Conservation (phyloP, 352 stramenopile genomes). For the Peronospora belbahrii region DNA sequence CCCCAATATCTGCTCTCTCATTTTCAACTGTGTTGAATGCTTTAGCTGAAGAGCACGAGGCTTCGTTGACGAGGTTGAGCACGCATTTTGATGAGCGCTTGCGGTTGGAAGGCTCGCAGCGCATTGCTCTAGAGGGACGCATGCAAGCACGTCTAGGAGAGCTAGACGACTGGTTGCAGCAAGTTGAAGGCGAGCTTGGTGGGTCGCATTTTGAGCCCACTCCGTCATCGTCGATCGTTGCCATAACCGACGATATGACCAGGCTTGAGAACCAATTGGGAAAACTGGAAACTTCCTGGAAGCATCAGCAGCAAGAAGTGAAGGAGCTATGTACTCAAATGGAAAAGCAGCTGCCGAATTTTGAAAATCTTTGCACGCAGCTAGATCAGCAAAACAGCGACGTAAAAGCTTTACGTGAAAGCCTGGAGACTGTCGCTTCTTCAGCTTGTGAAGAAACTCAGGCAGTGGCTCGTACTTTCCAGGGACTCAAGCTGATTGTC, state of each 20-base stretch:
- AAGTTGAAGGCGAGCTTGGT: conserved; percentile 58
- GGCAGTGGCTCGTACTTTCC: conserved; percentile 37
- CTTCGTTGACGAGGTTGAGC: conserved; percentile 51
- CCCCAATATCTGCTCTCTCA: conserved; percentile 20
- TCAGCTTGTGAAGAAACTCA: conserved; percentile 37
- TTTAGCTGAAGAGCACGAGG: conserved; percentile 60
- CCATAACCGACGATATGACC: conserved; percentile 14
- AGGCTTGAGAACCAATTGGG: conserved; percentile 15
- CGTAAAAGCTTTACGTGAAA: conserved; percentile 35
- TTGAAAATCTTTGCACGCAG: conserved; percentile 32
- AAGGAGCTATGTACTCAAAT: conserved; percentile 9
- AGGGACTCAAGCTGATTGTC: conserved; percentile 63
- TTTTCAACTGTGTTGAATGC: conserved; percentile 47
- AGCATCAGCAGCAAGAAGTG: conserved; percentile 7
- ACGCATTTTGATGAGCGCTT: conserved; percentile 64
- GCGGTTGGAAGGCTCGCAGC: conserved; percentile 54
- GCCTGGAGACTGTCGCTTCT: conserved; percentile 33
- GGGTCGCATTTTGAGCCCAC: conserved; percentile 33
- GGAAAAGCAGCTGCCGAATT: conserved; percentile 9
- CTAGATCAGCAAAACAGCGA: conserved; percentile 33
- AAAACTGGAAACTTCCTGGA: conserved; percentile 13
- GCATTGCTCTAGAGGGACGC: conserved; percentile 50
- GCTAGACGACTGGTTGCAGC: conserved; percentile 75
- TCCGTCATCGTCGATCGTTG: conserved; percentile 13
- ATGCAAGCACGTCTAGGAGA: conserved; percentile 45